These are phyloP conservation scores for Solanum hybrid DNA, from an alignment of 305 asterid species.

Conservation along the genomic window DNA sequence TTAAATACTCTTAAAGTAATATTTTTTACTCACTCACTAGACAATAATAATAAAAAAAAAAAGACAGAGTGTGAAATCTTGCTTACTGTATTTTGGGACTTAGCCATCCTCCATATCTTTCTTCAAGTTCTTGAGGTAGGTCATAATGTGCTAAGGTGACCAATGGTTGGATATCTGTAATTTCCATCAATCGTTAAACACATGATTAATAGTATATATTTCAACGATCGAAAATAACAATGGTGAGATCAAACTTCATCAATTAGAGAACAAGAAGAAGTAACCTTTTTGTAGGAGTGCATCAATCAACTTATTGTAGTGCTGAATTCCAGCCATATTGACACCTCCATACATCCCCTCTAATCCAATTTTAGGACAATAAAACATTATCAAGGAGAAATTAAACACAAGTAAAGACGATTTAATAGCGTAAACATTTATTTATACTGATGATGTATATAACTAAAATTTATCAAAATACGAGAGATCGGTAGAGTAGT, in stretches of 20 bases:
- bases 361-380: slow-evolving; percentile 1
- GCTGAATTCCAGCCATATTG: slow-evolving; percentile 44
- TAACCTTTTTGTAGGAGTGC: slow-evolving; percentile 44
- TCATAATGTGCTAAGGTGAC: slow-evolving; percentile 53
- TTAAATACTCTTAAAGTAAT: not conserved
- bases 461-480: not conserved
- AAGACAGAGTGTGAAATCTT: not conserved
- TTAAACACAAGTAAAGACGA: not conserved
- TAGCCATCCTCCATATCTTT: slow-evolving; percentile 53
- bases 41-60: not conserved
- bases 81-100: slow-evolving; percentile 40
- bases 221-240: not conserved
- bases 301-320: slow-evolving; percentile 45
- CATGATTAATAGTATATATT: not conserved
- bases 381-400: not conserved
- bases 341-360: slow-evolving; percentile 48
- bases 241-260: not conserved
- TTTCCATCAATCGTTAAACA: not conserved
- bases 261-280: not conserved
- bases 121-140: slow-evolving; percentile 57
- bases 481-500: not conserved
- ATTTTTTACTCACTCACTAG: not conserved
- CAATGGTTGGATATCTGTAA: slow-evolving; percentile 49
- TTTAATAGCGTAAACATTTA: not conserved
- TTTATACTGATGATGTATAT: not conserved